Evolutionary conservation across 306 rosid species (phyloP), one percentile per base, ranked within the genome.

Genomic region (Pyrus betulifolia): DNA sequence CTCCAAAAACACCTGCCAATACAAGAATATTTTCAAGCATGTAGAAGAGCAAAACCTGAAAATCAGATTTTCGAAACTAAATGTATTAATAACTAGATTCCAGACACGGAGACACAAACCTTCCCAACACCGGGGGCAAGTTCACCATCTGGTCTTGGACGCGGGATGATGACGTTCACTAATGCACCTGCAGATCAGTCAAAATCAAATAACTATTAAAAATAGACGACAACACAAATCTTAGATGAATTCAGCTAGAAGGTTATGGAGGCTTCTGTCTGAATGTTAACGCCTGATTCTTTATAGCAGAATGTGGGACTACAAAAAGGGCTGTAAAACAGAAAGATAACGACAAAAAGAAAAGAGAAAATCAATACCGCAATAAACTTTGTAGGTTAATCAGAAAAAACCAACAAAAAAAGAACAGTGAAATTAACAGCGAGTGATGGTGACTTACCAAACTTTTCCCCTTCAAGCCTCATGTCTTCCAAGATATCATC

Each of bases 401-500:
- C 30, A 72, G 40, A 21, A 55, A 23, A 55, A 8, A 60, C 15
- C 55, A 57, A 57, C 27, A n/a, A 57, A 0, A 79, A 6, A 69
- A 27, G 11, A 61, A 28, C 13, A 49, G n/a, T 23, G 61, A 35
- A 30, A 51, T 21, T 8, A 18, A 44, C 14, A 15, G 6, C 9
- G 8, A 25, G 61, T 42, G 27, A 52, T 38, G 44, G 14, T 23
- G 31, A 31, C 28, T 72, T 86, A 96, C 99, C 99, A 73, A 92
- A 96, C 85, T 92, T 92, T 71, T 89, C 91, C 75, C 99, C 93
- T 78, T 95, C 99, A 55, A 85, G 88, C 75, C 89, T 88, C 97
- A 95, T 95, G 80, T 95, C 99, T 74, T 90, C 97, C 78, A 95
- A 71, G 74, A 92, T 95, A 70, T 95, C 97, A 81, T 92, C 93